Evolutionary conservation across 2,329 filamentous ascomycete species (phyloP).

Genomic region (Paecilomyces variotii): DNA sequence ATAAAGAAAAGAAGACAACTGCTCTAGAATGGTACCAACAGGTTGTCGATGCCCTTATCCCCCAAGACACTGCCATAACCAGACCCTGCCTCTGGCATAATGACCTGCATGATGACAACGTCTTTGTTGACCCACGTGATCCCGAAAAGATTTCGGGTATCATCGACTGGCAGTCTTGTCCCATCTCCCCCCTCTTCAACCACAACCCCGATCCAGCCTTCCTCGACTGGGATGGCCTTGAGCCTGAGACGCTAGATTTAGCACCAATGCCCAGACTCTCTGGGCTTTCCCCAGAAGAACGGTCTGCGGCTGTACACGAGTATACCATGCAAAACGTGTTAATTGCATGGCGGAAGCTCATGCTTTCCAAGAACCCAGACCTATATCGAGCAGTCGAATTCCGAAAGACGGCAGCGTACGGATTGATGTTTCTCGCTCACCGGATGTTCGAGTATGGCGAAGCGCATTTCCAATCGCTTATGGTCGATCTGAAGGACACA

Average conservation of each 20-base stretch:
- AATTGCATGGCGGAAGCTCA: too few relatives aligned
- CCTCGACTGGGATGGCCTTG: slow-evolving; percentile 17
- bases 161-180: slow-evolving; percentile 25
- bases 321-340: too few relatives aligned
- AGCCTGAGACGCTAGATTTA: slow-evolving; percentile 18
- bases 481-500: too few relatives aligned
- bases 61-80: slow-evolving; percentile 13
- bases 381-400: too few relatives aligned
- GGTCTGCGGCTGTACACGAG: too few relatives aligned
- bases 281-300: too few relatives aligned
- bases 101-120: slow-evolving; percentile 22
- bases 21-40: slow-evolving; percentile 9
- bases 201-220: slow-evolving; percentile 19
- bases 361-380: too few relatives aligned
- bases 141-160: slow-evolving; percentile 18
- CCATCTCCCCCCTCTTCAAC: slow-evolving; percentile 21
- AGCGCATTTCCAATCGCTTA: too few relatives aligned
- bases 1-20: slow-evolving; percentile 15
- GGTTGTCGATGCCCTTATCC: slow-evolving; percentile 5
- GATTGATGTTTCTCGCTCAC: too few relatives aligned
- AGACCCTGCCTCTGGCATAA: slow-evolving; percentile 20
- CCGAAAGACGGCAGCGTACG: too few relatives aligned
- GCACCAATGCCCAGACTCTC: too few relatives aligned
- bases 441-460: too few relatives aligned
- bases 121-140: slow-evolving; percentile 24